phyloP scores from a whole-genome alignment of 257 asterid genomes.

The Solanum ossicruentum region DNA sequence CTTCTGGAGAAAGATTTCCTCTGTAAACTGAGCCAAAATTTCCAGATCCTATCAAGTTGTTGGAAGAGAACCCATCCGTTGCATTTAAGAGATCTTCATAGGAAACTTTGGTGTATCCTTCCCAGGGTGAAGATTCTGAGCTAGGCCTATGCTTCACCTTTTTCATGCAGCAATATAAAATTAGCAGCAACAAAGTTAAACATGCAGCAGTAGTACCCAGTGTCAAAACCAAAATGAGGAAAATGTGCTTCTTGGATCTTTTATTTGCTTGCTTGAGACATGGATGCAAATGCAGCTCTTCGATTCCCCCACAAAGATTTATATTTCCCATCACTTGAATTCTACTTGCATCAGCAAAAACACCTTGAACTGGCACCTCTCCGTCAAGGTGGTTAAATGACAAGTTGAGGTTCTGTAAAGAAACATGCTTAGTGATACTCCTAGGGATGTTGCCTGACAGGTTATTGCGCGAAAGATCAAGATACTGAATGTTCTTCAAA shows the following conservation, averaged over 20 bases:
- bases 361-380: constrained; percentile 23
- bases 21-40: constrained; percentile 35
- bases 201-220: constrained; percentile 8
- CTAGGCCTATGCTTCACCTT: constrained; percentile 1
- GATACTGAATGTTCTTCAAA: constrained; percentile 13
- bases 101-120: constrained; percentile 17
- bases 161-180: constrained; percentile 8
- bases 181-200: constrained; percentile 14
- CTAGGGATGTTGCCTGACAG: constrained; percentile 26
- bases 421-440: constrained; percentile 6
- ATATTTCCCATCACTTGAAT: constrained; percentile 19
- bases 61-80: constrained; percentile 24
- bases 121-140: background rate
- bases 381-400: constrained; percentile 40
- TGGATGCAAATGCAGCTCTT: constrained; percentile 15
- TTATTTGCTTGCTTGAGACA: constrained; percentile 12
- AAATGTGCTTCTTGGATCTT: background rate
- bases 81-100: constrained; percentile 28
- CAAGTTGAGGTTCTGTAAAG: constrained; percentile 19
- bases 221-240: constrained; percentile 3
- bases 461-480: constrained; percentile 29
- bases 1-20: constrained; percentile 21
- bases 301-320: constrained; percentile 35
- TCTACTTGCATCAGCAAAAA: constrained; percentile 17
- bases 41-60: constrained; percentile 31